A percentile compares a stretch with the other conserved stretches of the same genome.
These are phyloP conservation scores for Earliella scabrosa DNA, from an alignment of 1,284 basidiomycete species.

Conservation along the genomic window DNA sequence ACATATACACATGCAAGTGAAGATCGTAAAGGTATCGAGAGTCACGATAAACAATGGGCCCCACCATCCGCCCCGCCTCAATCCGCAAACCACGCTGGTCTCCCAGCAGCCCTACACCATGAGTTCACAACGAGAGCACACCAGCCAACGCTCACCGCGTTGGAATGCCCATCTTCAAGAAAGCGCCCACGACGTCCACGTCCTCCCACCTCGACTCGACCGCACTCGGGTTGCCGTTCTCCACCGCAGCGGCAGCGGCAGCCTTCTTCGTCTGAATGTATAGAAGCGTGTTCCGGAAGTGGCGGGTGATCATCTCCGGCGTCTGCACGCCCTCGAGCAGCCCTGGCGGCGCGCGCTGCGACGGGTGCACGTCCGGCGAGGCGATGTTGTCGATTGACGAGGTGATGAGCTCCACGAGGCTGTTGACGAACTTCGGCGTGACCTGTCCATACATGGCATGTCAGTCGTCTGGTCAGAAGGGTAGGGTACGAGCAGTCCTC, in stretches of 20 bases:
- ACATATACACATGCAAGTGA: too few relatives aligned
- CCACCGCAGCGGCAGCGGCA: conserved; percentile 29
- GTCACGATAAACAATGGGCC: conserved; percentile 19
- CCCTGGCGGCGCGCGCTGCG: conserved; percentile 78
- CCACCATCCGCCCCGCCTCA: conserved; percentile 5
- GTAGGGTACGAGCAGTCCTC: background rate
- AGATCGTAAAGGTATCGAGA: conserved; percentile 25
- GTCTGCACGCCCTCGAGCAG: conserved; percentile 90
- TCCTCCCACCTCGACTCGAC: conserved; percentile 74
- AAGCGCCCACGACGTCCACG: conserved; percentile 84
- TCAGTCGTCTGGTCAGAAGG: background rate
- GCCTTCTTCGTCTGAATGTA: conserved; percentile 84
- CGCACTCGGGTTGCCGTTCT: conserved; percentile 41
- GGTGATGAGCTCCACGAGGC: conserved; percentile 90
- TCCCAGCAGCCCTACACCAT: background rate
- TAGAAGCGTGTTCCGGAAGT: conserved; percentile 88
- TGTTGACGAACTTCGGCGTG: conserved; percentile 93
- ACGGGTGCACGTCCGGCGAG: conserved; percentile 83
- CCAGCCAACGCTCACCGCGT: conserved; percentile 14
- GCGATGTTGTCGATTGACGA: conserved; percentile 88
- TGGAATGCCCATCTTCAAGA: conserved; percentile 82
- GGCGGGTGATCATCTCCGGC: conserved; percentile 89
- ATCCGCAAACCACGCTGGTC: conserved; percentile 2
- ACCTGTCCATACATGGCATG: conserved; percentile 49
- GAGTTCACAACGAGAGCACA: background rate